These are phyloP conservation scores for Fraxinus sp. DNA, from an alignment of 305 asterid species.

Conservation along the genomic window DNA sequence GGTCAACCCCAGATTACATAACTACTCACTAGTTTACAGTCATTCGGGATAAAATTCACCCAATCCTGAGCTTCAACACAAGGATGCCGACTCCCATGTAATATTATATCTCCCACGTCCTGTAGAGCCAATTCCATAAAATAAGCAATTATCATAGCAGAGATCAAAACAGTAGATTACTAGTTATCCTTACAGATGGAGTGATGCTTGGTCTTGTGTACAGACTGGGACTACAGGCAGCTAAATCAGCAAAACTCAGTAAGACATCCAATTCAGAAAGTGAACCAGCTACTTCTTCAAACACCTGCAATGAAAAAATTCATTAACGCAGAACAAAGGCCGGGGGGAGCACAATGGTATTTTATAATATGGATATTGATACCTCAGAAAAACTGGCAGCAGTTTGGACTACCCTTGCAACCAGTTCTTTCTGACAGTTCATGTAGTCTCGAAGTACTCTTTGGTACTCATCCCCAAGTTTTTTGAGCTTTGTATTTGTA, in stretches of 20 bases:
- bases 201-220: constrained; percentile 82
- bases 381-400: constrained; percentile 90
- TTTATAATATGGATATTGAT: constrained; percentile 23
- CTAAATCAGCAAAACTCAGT: constrained; percentile 98
- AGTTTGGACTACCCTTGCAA: constrained; percentile 83
- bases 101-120: constrained; percentile 84
- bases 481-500: constrained; percentile 85
- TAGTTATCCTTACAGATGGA: constrained; percentile 54
- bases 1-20: constrained; percentile 22
- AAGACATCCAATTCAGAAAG: constrained; percentile 93
- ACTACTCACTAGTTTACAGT: constrained; percentile 80
- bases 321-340: constrained; percentile 14
- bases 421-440: constrained; percentile 90
- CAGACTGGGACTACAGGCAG: constrained; percentile 79
- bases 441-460: constrained; percentile 84
- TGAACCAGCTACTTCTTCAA: constrained; percentile 66
- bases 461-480: constrained; percentile 78
- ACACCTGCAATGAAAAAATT: constrained; percentile 53
- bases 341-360: constrained; percentile 15
- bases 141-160: constrained; percentile 20
- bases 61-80: constrained; percentile 99
- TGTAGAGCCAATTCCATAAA: constrained; percentile 30
- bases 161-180: constrained; percentile 12
- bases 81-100: constrained; percentile 97
- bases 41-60: constrained; percentile 97